A percentile compares a stretch with the other conserved stretches of the same genome.
phyloP scores from a whole-genome alignment of 768 basidiomycete species.

The Boletus pseudopeckii region DNA sequence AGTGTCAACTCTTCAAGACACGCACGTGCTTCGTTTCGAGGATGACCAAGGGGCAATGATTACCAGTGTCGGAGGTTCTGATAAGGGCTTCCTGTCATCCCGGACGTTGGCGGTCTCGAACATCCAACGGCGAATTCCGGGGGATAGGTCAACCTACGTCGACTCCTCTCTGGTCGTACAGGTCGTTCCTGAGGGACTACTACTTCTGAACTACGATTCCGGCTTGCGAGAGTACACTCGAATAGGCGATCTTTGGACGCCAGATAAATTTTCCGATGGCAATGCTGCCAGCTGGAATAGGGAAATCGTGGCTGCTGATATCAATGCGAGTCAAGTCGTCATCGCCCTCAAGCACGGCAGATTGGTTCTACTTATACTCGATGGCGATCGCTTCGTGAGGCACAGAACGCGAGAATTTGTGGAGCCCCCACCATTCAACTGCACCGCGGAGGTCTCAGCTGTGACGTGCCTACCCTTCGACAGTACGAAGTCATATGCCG shows the following conservation, averaged over 20 bases:
- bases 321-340: conserved; percentile 66
- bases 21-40: conserved; percentile 52
- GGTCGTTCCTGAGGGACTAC: conserved; percentile 58
- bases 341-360: conserved; percentile 56
- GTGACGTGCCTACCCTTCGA: conserved; percentile 63
- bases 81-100: conserved; percentile 46
- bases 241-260: conserved; percentile 40
- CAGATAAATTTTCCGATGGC: conserved; percentile 27
- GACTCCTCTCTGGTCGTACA: conserved; percentile 65
- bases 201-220: conserved; percentile 55
- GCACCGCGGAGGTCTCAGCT: conserved; percentile 58
- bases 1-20: conserved; percentile 55
- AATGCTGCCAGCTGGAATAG: conserved; percentile 25
- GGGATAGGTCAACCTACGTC: conserved; percentile 29
- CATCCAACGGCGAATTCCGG: conserved; percentile 35
- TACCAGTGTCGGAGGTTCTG: conserved; percentile 33
- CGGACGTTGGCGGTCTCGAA: conserved; percentile 68
- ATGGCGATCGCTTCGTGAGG: conserved; percentile 36
- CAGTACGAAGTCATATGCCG: conserved; percentile 42
- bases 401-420: conserved; percentile 23
- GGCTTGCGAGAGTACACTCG: conserved; percentile 40
- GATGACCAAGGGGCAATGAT: conserved; percentile 15
- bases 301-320: conserved; percentile 64
- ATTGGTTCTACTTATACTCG: conserved; percentile 49
- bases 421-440: conserved; percentile 16